phyloP scores from a whole-genome alignment of 2,329 filamentous ascomycete species.

The Aschersonia sp. region DNA sequence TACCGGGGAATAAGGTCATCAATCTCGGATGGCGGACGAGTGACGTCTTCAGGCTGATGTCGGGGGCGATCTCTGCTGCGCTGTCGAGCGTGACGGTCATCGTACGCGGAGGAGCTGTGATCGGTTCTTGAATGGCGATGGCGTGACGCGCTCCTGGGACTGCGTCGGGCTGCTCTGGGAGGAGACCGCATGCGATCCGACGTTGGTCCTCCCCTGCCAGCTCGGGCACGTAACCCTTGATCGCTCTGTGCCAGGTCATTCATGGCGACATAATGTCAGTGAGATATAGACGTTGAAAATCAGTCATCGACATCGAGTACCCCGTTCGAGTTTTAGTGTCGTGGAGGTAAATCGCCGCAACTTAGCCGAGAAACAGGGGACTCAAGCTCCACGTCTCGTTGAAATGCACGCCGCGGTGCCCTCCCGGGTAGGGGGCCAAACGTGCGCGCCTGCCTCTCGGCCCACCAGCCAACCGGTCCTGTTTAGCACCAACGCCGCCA shows the following conservation, averaged over 20 bases:
- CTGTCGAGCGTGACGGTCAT: conserved; percentile 22
- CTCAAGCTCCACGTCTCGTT: neutral
- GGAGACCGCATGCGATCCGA: conserved; percentile 17
- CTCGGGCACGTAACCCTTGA: conserved; percentile 20
- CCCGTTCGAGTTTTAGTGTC: conserved; percentile 24
- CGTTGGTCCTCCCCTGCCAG: conserved; percentile 18
- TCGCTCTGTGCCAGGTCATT: conserved; percentile 21
- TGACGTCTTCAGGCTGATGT: conserved; percentile 12
- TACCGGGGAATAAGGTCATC: conserved; percentile 25
- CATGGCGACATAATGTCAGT: conserved; percentile 26
- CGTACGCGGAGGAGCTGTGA: conserved; percentile 11
- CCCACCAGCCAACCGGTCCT: no score
- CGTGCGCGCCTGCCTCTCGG: no score
- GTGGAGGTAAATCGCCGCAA: conserved; percentile 21
- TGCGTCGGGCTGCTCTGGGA: conserved; percentile 16
- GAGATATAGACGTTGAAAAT: conserved; percentile 18
- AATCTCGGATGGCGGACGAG: conserved; percentile 14
- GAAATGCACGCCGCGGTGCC: no score
- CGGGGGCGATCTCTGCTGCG: conserved; percentile 19
- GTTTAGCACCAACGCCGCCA: no score
- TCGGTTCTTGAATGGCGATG: conserved; percentile 19
- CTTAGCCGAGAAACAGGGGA: conserved; percentile 18
- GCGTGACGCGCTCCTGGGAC: conserved; percentile 13
- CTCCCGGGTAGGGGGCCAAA: no score
- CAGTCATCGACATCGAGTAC: conserved; percentile 14